A percentile compares a stretch with the other conserved stretches of the same genome.
phyloP scores from a whole-genome alignment of 176 grass and related monocot genomes.

The Leersia perrieri region DNA sequence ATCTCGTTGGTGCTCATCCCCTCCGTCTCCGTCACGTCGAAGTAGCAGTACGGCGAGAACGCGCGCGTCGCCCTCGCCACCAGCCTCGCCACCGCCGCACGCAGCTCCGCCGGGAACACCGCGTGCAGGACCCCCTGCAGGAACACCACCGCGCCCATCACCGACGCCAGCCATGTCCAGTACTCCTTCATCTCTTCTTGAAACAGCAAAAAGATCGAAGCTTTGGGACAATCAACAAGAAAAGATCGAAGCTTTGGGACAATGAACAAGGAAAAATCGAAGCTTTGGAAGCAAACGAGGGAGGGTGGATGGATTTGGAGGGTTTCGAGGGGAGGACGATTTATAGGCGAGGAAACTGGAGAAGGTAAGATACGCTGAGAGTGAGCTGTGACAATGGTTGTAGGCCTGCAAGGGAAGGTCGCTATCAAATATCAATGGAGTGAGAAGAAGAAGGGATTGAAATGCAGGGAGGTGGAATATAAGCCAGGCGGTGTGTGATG shows the following conservation, averaged over 20 bases:
- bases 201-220: background rate
- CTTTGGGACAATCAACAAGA: background rate
- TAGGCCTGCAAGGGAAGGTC: slow-evolving; percentile 10
- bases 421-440: slow-evolving; percentile 12
- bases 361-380: slow-evolving; percentile 16
- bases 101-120: slow-evolving; percentile 70
- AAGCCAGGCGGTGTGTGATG: no score
- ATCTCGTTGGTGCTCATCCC: slow-evolving; percentile 93
- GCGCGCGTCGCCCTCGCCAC: slow-evolving; percentile 34
- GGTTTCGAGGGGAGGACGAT: slow-evolving; percentile 10
- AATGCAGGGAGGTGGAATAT: background rate
- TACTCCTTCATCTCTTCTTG: slow-evolving; percentile 62
- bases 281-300: background rate
- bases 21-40: slow-evolving; percentile 90
- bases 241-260: background rate
- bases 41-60: slow-evolving; percentile 83
- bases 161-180: slow-evolving; percentile 73
- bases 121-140: slow-evolving; percentile 55
- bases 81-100: slow-evolving; percentile 49
- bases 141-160: slow-evolving; percentile 85
- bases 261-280: no score
- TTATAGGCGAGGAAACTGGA: slow-evolving; percentile 25
- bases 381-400: background rate
- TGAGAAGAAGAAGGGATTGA: background rate
- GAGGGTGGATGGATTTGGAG: background rate